A percentile compares a stretch with the other conserved stretches of the same genome.
Conservation (phyloP, 768 basidiomycete genomes). For the Boletus patriciae region DNA sequence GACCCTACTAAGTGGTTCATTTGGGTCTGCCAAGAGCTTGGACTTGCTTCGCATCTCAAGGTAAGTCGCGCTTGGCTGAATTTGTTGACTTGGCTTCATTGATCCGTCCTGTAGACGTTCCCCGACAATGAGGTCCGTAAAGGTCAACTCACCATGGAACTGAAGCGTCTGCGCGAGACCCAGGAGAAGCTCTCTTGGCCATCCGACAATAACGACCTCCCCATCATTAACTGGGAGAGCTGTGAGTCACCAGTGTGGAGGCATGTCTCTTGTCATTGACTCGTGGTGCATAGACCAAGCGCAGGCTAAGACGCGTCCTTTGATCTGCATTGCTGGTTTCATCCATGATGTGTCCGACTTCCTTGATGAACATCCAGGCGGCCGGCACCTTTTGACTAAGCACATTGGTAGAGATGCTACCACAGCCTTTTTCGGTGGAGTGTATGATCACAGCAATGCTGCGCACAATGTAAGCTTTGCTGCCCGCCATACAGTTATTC, state of each 20-base stretch:
- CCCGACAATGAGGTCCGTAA: constrained; percentile 76
- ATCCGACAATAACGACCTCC: constrained; percentile 67
- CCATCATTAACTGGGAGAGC: constrained; percentile 83
- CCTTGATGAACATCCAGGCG: constrained; percentile 90
- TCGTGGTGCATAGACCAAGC: constrained; percentile 57
- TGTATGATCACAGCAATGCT: constrained; percentile 87
- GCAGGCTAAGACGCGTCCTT: constrained; percentile 74
- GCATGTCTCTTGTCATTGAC: not conserved
- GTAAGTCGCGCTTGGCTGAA: constrained; percentile 13
- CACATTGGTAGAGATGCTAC: constrained; percentile 90
- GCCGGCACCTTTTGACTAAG: constrained; percentile 78
- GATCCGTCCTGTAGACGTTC: constrained; percentile 39
- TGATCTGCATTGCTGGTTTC: constrained; percentile 87
- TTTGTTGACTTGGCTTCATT: not conserved
- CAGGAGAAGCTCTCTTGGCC: constrained; percentile 84
- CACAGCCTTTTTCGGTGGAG: constrained; percentile 91
- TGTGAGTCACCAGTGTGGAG: constrained; percentile 47
- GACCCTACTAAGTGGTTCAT: constrained; percentile 95
- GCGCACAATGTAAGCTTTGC: constrained; percentile 68
- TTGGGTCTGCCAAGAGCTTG: constrained; percentile 46
- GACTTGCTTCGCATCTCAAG: constrained; percentile 60
- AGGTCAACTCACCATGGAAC: constrained; percentile 91
- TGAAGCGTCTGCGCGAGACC: constrained; percentile 79
- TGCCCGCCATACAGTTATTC: not conserved
- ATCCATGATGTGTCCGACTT: constrained; percentile 88